Conservation (phyloP, 495 filamentous ascomycete species). For the Neurospora hispaniola region DNA sequence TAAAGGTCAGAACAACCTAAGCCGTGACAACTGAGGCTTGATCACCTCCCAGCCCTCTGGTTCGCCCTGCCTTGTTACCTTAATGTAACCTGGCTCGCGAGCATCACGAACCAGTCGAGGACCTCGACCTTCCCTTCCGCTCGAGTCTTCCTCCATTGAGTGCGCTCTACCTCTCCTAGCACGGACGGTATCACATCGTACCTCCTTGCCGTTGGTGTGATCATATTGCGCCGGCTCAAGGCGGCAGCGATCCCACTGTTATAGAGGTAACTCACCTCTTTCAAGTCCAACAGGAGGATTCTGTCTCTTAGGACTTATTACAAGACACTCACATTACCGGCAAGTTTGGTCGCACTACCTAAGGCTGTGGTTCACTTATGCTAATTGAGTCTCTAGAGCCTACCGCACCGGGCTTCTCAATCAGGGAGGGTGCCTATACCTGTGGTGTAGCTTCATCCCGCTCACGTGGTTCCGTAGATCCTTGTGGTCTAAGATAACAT, state of each 20-base stretch:
- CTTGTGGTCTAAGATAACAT: background rate
- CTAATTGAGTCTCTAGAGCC: background rate
- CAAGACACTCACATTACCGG: background rate
- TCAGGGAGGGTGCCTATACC: background rate
- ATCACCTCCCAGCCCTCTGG: background rate
- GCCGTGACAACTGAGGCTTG: background rate
- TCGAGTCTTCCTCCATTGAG: background rate
- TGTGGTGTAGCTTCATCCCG: background rate
- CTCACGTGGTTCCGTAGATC: background rate
- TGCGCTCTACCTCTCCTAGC: background rate
- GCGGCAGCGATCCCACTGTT: background rate
- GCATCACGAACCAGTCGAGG: background rate
- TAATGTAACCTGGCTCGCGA: background rate
- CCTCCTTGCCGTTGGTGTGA: background rate
- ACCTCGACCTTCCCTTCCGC: background rate
- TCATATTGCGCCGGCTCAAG: background rate
- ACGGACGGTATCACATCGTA: background rate
- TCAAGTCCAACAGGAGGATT: background rate
- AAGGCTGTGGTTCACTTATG: background rate
- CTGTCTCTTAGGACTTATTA: background rate
- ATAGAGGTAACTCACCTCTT: background rate
- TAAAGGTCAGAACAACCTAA: too few relatives aligned
- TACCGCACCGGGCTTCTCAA: background rate
- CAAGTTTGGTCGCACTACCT: background rate
- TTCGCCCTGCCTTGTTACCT: background rate